Evolutionary conservation across 2,329 filamentous ascomycete genomes (phyloP), one percentile per base, ranked within the genome.

Genomic region (Monosporascus ibericus): DNA sequence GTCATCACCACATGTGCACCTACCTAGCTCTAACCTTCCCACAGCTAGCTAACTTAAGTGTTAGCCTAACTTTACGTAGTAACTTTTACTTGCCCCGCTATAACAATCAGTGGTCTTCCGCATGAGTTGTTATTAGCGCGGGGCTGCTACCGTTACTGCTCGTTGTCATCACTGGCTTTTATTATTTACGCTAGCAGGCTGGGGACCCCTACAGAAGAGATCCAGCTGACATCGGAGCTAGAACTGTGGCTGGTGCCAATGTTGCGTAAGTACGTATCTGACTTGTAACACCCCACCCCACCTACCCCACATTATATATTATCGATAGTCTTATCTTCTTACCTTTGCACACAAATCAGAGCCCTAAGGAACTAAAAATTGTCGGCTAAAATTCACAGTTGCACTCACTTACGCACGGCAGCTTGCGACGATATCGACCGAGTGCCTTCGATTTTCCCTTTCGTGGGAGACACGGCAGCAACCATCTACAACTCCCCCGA

Each of bases 341-440:
- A 20, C 9, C 42, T 11, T 7, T 25, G 42, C 62, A 62, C 63
- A 66, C 63, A 66, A 65, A 58, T 53, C 52, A 48, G 55, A 65
- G 57, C 64, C 64, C 64, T 66, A 66, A 66, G 58, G 57, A 20
- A 18, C 15, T 17, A 48, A 58, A 62, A 60, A 62, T 63, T 52
- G 44, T 55, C 51, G 52, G 48, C 53, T 47, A 60, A 63, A 64
- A 65, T 57, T 58, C 54, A 44, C 58, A 60, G 55, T 58, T 58
- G 60, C 53, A 62, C 59, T 59, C 56, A 30, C 27, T 11, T 30
- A 14, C 27, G 11, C 27, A 30, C 27, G 27, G 27, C 9, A 14
- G 9, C 11, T 30, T 30, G 59, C 46, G 51, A 55, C 48, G 51
- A 47, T 53, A 54, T 60, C 59, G 59, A 62, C 58, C 54, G 55